Evolutionary conservation across 1,139 yeast species (phyloP), one percentile per base, ranked within the genome.

Genomic region (Candida smagusa): DNA sequence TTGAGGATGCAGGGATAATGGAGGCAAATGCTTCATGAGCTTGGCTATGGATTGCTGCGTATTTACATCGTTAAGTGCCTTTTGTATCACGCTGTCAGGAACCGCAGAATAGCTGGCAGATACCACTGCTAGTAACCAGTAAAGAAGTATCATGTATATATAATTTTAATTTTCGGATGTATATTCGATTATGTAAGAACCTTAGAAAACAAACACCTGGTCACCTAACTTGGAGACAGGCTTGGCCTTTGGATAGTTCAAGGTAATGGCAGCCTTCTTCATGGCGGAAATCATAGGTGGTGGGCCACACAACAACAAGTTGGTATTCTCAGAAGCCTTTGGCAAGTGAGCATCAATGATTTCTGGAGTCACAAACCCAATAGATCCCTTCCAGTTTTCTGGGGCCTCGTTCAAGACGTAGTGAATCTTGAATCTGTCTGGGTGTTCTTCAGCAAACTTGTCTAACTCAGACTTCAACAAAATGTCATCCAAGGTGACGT

Each of bases 221-320:
- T 94, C 97, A 40, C 89, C 95, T 56, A 87, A 76, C 68, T 89
- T 89, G 37, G 95, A 84, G 27, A 90, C 89, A 4, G 96, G 94
- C 64, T 81, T 84, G 41, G 97, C 90, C 76, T 88, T 89, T 38
- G 77, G 77, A 65, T 68, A 94, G 13, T 97, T 97, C 50, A 90
- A 74, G 16, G 72, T 68, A 36, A 74, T 75, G 28, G 95, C 89
- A 37, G 85, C 86, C 71, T 84, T 89, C 72, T 89, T 90, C 57
- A 83, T 73, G 39, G 86, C 81, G 36, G 82, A 72, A 36, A 80
- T 79, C 92, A 87, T 83, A 39, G 87, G 87, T 44, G 96, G 96
- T 41, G 99, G 98, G 23, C 99, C 97, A 64, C 98, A 94, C 41
- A 92, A 65, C 54, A 92, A 77, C 46, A 92, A 66, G 72, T 86